phyloP scores from a whole-genome alignment of 345 rosid species.

The Microthlaspi erraticum region DNA sequence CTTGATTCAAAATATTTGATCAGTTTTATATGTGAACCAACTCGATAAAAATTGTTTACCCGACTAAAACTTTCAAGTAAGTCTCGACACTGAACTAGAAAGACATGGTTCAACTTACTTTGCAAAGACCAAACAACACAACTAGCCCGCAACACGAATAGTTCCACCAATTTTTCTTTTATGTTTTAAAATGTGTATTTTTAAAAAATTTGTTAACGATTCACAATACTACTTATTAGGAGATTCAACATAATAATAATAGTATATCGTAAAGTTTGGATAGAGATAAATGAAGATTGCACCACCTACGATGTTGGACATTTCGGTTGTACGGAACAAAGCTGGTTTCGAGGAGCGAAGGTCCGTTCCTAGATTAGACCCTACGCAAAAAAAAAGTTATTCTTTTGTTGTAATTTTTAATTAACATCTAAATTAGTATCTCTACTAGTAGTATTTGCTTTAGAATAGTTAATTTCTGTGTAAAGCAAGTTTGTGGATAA shows the following conservation, averaged over 20 bases:
- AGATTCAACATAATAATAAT: too few species aligned
- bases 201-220: too few species aligned
- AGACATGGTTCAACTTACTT: background rate
- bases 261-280: background rate
- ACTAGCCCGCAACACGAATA: background rate
- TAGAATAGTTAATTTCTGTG: conserved; percentile 25
- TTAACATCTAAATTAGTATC: conserved; percentile 16
- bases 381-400: background rate
- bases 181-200: too few species aligned
- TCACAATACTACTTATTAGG: too few species aligned
- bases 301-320: conserved; percentile 24
- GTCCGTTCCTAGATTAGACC: conserved; percentile 31
- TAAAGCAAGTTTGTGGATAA: conserved; percentile 38
- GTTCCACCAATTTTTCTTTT: too few species aligned
- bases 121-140: background rate
- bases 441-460: conserved; percentile 15
- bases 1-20: too few species aligned
- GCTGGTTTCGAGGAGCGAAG: conserved; percentile 12
- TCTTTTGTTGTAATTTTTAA: conserved; percentile 25
- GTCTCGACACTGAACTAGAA: too few species aligned
- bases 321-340: conserved; percentile 34
- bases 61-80: too few species aligned
- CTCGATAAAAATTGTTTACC: too few species aligned
- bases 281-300: background rate
- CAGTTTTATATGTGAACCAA: too few species aligned